These are phyloP conservation scores for Punctularia strigosozonata DNA, from an alignment of 768 basidiomycete genomes.

Conservation along the genomic window DNA sequence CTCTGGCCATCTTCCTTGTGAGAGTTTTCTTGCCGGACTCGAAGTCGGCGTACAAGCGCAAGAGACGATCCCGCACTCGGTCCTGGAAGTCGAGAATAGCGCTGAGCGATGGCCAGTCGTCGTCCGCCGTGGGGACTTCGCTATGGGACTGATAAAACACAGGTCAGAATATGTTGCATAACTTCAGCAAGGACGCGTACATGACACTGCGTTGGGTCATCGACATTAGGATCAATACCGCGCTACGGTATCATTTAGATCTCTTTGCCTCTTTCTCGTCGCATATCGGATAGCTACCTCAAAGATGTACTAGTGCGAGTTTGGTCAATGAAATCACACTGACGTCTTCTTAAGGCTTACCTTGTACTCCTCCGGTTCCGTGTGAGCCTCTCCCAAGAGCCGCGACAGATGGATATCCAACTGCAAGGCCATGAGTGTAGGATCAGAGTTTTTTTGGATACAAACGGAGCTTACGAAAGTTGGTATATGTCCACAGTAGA, in stretches of 20 bases:
- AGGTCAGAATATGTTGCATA: neutral
- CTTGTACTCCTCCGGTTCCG: conserved; percentile 78
- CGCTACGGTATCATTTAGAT: no score
- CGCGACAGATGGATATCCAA: conserved; percentile 82
- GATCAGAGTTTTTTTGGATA: no score
- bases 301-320: conserved; percentile 48
- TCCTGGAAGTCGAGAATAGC: conserved; percentile 67
- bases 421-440: no score
- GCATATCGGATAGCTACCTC: conserved; percentile 38
- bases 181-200: conserved; percentile 30
- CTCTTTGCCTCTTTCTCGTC: no score
- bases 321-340: neutral
- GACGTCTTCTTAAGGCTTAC: conserved; percentile 18
- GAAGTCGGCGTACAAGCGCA: conserved; percentile 63
- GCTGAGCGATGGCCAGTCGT: conserved; percentile 76
- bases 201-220: conserved; percentile 80
- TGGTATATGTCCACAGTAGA: conserved; percentile 92
- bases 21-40: conserved; percentile 34
- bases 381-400: conserved; percentile 64
- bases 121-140: conserved; percentile 64
- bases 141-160: conserved; percentile 60
- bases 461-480: no score
- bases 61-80: conserved; percentile 66
- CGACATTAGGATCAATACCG: conserved; percentile 92
- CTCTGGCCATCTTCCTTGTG: conserved; percentile 60